Percentiles rank a stretch among this genome's conserved stretches.
Conservation (phyloP, 805 yeast genomes). For the Candida piceae region DNA sequence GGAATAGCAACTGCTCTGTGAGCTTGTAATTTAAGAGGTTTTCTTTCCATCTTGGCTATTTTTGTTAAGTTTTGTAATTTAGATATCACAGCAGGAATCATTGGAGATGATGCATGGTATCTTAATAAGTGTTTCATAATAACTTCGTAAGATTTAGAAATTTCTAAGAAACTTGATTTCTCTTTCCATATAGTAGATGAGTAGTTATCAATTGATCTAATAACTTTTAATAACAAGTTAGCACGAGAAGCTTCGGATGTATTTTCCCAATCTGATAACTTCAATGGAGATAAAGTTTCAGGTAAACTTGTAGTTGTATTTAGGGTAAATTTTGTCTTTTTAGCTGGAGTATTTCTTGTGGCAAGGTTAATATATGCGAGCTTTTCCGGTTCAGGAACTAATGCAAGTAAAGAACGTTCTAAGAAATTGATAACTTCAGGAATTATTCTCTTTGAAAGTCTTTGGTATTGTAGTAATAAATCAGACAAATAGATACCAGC, state of each 20-base stretch:
- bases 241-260: slow-evolving; percentile 15
- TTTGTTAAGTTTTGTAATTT: slow-evolving; percentile 46
- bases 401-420: slow-evolving; percentile 43
- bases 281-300: slow-evolving; percentile 4
- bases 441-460: slow-evolving; percentile 68
- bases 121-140: slow-evolving; percentile 37
- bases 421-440: slow-evolving; percentile 72
- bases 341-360: slow-evolving; percentile 14
- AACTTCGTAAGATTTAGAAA: slow-evolving; percentile 42
- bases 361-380: slow-evolving; percentile 16
- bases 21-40: slow-evolving; percentile 73
- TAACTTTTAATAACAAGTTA: slow-evolving; percentile 31
- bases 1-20: slow-evolving; percentile 84
- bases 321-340: slow-evolving; percentile 18
- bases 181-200: slow-evolving; percentile 51
- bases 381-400: slow-evolving; percentile 35
- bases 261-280: slow-evolving; percentile 11
- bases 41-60: slow-evolving; percentile 45
- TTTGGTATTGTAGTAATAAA: slow-evolving; percentile 64
- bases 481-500: slow-evolving; percentile 67
- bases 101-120: slow-evolving; percentile 32
- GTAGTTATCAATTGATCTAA: slow-evolving; percentile 30
- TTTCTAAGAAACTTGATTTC: slow-evolving; percentile 54
- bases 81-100: slow-evolving; percentile 31
- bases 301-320: slow-evolving; percentile 12